These are phyloP conservation scores for Gremmenia infestans DNA, from an alignment of 2,329 filamentous ascomycete species.

Conservation along the genomic window DNA sequence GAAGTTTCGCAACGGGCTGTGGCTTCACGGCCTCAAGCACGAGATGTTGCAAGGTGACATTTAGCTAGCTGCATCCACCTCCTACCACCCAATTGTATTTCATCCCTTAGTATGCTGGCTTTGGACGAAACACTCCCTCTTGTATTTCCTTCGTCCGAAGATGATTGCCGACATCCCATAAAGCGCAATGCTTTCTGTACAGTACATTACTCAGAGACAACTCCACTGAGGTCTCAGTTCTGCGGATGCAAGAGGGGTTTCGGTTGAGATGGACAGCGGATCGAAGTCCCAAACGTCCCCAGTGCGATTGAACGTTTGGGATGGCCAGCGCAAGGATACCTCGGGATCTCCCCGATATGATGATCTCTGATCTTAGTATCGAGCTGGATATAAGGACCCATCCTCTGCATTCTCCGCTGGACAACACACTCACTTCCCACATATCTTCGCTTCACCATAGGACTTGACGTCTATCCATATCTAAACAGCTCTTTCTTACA, in stretches of 20 bases:
- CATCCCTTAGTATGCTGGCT: too few species aligned
- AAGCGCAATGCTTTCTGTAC: background rate
- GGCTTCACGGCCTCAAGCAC: background rate
- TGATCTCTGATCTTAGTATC: background rate
- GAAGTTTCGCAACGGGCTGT: background rate
- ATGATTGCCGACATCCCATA: background rate
- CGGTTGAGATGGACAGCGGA: background rate
- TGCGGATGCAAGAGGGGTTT: background rate
- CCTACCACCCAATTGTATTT: too few species aligned
- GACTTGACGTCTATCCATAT: conserved; percentile 6
- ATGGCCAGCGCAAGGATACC: background rate
- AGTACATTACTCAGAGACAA: background rate
- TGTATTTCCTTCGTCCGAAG: too few species aligned
- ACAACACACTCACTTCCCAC: background rate
- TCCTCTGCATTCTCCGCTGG: too few species aligned
- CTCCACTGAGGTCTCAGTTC: background rate
- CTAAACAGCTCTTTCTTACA: background rate
- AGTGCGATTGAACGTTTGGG: too few species aligned
- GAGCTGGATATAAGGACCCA: background rate
- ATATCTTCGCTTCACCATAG: background rate
- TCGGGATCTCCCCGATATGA: background rate
- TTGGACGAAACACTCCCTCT: too few species aligned
- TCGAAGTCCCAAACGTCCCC: too few species aligned
- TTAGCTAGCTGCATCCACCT: too few species aligned
- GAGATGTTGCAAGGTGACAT: background rate